Base-by-base conservation (phyloP, 202 grass and related monocot species). In the Alloteropsis angusta region DNA sequence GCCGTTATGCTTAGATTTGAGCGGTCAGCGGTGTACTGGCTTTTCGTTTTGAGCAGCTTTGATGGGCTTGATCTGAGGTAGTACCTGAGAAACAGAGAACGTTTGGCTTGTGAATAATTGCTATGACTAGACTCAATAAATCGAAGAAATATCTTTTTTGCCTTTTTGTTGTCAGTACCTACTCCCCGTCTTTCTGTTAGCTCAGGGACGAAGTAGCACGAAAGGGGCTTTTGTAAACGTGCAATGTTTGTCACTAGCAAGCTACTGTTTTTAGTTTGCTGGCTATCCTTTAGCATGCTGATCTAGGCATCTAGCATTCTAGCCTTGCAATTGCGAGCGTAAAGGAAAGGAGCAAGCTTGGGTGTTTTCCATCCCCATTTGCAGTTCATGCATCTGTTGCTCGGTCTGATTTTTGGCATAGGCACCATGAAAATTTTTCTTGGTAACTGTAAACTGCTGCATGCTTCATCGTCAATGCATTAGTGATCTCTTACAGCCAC, bases 1-100 rank as follows among this genome's bases (percentile, higher is more conserved):
- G 36, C 9, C 60, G n/a, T 63, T 70, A 26, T 37, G 84, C 55
- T 66, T 73, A 60, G 73, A 87, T 87, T 83, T 78, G 49, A 32
- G 57, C 19, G 26, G 13, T 78, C 49, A 41, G 57, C 21, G n/a
- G 9, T 17, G 10, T 22, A 7, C 75, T 85, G 16, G 38, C 38
- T 74, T 50, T n/a, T 80, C 17, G 8, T 64, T 23, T 78, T 67
- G 14, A 82, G 67, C 74, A 78, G 74, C 50, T 78, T 68, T 87
- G 35, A 35, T 79, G 72, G 32, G 34, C 25, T 38, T 74, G 49
- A 68, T 83, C 59, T 78, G 73, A 50, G 58, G 6, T 35, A 65
- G 39, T 58, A 35, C 48, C 48, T 73, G 52, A 35, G 12, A 65
- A 74, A 67, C 48, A 67, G 52, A 35, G 12, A 65, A 74, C 67